These are phyloP conservation scores for Ottelia alismoides DNA, from an alignment of 106 monocot species.

Conservation along the genomic window DNA sequence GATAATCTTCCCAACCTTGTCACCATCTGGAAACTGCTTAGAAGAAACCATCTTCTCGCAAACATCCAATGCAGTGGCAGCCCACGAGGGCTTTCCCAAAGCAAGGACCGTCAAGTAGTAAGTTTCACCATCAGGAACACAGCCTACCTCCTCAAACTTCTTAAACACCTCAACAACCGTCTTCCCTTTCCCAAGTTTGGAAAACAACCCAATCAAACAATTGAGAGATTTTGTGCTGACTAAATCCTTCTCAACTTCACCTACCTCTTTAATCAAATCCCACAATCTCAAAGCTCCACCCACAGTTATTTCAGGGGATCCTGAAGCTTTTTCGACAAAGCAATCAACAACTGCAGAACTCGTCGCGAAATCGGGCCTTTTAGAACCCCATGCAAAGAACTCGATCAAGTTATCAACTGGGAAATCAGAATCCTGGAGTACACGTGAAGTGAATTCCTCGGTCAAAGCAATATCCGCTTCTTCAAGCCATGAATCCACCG, in stretches of 20 bases:
- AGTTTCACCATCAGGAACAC: conserved; percentile 34
- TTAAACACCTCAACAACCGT: conserved; percentile 64
- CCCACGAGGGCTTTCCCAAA: conserved; percentile 40
- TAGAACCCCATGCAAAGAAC: conserved; percentile 51
- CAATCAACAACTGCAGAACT: conserved; percentile 18
- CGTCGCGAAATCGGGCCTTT: conserved; percentile 14
- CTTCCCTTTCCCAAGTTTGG: conserved; percentile 39
- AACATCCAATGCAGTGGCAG: conserved; percentile 43
- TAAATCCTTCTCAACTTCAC: conserved; percentile 24
- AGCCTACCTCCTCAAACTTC: conserved; percentile 60
- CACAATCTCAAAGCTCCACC: conserved; percentile 53
- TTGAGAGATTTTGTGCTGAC: conserved; percentile 48
- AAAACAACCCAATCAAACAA: conserved; percentile 36
- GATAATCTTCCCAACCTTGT: conserved; percentile 49
- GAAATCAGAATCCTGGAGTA: conserved; percentile 22
- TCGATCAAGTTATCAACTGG: conserved; percentile 32
- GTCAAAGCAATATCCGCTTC: conserved; percentile 29
- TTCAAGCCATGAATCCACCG: conserved; percentile 25
- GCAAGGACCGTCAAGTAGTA: conserved; percentile 61
- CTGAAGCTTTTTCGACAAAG: conserved; percentile 29
- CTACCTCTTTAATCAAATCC: conserved; percentile 81
- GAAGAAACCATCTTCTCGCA: conserved; percentile 80
- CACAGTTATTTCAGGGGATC: conserved; percentile 18
- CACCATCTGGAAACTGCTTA: conserved; percentile 46
- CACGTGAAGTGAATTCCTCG: conserved; percentile 43